phyloP scores from a whole-genome alignment of 208 protist genomes.

The Endotrypanum monterogeii region DNA sequence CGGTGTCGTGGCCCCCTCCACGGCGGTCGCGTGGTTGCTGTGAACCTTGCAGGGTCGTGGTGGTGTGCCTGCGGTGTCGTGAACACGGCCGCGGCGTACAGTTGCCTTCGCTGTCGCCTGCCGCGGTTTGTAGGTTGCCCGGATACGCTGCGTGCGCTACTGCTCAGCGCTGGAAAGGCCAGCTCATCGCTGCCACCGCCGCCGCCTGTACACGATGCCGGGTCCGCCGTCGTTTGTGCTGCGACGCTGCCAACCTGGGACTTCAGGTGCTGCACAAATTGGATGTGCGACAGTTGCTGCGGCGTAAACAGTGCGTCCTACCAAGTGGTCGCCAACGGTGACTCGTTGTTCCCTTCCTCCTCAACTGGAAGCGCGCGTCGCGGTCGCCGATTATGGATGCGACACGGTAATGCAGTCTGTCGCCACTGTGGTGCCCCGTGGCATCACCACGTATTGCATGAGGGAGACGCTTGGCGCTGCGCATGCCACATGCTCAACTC shows the following conservation, averaged over 20 bases:
- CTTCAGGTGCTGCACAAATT: conserved; percentile 58
- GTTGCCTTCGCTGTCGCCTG: conserved; percentile 67
- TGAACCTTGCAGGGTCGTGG: conserved; percentile 33
- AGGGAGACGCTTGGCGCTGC: conserved; percentile 59
- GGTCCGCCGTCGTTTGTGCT: background rate
- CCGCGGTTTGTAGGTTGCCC: conserved; percentile 38
- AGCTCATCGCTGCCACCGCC: background rate
- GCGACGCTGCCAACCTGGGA: conserved; percentile 35
- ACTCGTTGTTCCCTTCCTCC: background rate
- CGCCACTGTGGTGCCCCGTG: conserved; percentile 59
- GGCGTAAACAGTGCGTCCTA: conserved; percentile 66
- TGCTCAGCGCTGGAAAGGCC: conserved; percentile 2
- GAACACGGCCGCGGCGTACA: conserved; percentile 31
- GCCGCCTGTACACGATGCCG: background rate
- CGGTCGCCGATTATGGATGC: conserved; percentile 15
- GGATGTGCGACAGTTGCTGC: conserved; percentile 72
- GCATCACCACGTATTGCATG: conserved; percentile 56
- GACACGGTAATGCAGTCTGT: conserved; percentile 41
- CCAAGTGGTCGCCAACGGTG: conserved; percentile 31
- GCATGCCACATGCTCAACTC: conserved; percentile 70
- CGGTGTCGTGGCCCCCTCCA: conserved; percentile 53
- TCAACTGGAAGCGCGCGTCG: background rate
- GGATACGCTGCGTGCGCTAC: conserved; percentile 27
- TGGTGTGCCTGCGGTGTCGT: conserved; percentile 69
- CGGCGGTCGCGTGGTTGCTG: conserved; percentile 33